Evolutionary conservation across 140 eudicot genomes (phyloP).

Genomic region (Erigeron philadelphicus): DNA sequence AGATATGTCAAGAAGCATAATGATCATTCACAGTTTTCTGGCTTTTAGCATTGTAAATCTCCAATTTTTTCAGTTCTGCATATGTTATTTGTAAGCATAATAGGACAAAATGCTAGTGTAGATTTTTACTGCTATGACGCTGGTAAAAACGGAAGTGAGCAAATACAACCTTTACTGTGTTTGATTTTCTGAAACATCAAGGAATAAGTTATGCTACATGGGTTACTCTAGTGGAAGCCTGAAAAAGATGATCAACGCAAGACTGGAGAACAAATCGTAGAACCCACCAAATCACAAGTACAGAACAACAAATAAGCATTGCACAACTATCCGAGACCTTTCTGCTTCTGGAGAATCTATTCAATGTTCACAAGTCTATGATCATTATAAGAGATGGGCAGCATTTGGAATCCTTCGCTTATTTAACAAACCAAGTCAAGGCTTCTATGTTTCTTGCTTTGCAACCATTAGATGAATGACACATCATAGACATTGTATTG

Average conservation of each 20-base stretch:
- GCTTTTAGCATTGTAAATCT: slow-evolving; percentile 16
- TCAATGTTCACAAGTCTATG: background rate
- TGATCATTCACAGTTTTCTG: slow-evolving; percentile 8
- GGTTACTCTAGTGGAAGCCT: background rate
- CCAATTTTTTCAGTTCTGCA: slow-evolving; percentile 8
- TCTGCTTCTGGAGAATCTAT: background rate
- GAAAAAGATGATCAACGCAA: background rate
- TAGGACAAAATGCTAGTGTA: slow-evolving; percentile 14
- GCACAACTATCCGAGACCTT: background rate
- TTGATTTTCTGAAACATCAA: background rate
- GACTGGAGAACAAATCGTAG: background rate
- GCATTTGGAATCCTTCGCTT: too few relatives aligned
- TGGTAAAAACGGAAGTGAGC: background rate
- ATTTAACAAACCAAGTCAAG: too few relatives aligned
- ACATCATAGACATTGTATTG: too few relatives aligned
- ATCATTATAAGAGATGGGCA: background rate
- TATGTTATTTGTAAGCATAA: slow-evolving; percentile 20
- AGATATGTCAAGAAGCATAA: slow-evolving; percentile 20
- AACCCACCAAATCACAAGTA: background rate
- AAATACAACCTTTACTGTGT: background rate
- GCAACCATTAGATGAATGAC: too few relatives aligned
- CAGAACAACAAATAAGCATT: background rate
- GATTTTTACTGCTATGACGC: slow-evolving; percentile 17
- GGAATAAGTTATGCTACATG: background rate
- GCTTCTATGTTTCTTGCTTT: too few relatives aligned